Evolutionary conservation across 2,329 filamentous ascomycete genomes (phyloP), one percentile per base, ranked within the genome.

Genomic region (Botrytis tulipae): DNA sequence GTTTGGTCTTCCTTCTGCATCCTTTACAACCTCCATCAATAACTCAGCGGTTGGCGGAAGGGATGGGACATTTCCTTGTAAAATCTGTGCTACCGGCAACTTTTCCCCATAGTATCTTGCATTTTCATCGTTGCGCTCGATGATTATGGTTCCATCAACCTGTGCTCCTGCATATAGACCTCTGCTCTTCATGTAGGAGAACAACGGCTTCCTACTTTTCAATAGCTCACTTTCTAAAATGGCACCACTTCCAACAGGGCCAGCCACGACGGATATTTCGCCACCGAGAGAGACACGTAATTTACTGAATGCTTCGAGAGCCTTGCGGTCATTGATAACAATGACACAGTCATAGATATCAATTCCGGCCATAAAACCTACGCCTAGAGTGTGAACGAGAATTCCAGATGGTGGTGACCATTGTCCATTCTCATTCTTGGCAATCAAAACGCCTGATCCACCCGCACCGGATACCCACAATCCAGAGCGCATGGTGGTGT

Each of bases 331-430:
- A 84, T 97, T 98, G 80, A 98, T 95, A 51, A 98, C 92, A 14
- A 98, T 88, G 22, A 98, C 92, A 80, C 95, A 97, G 82, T 98
- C 95, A 85, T 98, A 98, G 46, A 98, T 94, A 81, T 98, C 95
- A 59, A 97, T 92, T 3, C 95, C 95, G 9, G 95, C 91, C 71
- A 97, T 88, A 80, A 98, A 98, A 51, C 94, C 95, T 48, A 98
- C 87, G 0, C 92, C 94, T 1, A 93, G 90, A 0, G 95, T 97
- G 81, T 98, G 95, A 65, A 97, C 87, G 84, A 97, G 88, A 77
- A 98, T 94, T 66, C 93, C 95, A 0, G 93, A 97, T 0, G 95
- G 95, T 14, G 94, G 93, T 76, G 93, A 96, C 95, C 95, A 98
- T 76, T 91, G 91, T 10, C 95, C 94, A 77, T 97, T 94, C 37